Evolutionary conservation across 2,329 filamentous ascomycete genomes (phyloP).

Genomic region (Ceratocystis variospora): DNA sequence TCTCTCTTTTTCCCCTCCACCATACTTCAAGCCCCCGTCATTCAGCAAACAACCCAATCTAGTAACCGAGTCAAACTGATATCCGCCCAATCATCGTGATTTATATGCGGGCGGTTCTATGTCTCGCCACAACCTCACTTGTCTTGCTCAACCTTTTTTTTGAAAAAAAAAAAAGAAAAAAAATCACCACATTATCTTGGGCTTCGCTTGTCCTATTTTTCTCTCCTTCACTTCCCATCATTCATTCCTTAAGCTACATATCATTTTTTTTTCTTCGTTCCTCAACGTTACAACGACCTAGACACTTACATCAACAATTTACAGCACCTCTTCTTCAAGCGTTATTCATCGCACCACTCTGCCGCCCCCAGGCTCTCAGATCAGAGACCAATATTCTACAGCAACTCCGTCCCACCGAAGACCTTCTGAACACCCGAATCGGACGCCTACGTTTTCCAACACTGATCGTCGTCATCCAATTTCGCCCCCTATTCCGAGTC

Average conservation of each 20-base stretch:
- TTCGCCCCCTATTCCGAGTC: conserved; percentile 37
- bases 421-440: conserved; percentile 35
- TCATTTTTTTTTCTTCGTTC: background rate
- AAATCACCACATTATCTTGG: background rate
- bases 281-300: conserved; percentile 13
- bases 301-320: conserved; percentile 29
- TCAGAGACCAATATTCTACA: conserved; percentile 42
- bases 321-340: conserved; percentile 38
- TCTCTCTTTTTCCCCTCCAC: conserved; percentile 17
- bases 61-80: conserved; percentile 4
- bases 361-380: conserved; percentile 36
- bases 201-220: background rate
- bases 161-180: too few species aligned
- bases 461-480: conserved; percentile 37
- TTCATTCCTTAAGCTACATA: conserved; percentile 1
- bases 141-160: conserved; percentile 1
- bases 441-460: conserved; percentile 39
- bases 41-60: conserved; percentile 9
- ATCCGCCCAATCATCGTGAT: conserved; percentile 8
- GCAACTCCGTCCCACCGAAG: conserved; percentile 39
- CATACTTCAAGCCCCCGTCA: conserved; percentile 11
- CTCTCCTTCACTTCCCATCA: background rate
- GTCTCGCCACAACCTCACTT: background rate
- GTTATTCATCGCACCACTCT: conserved; percentile 42
- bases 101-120: conserved; percentile 7